phyloP scores from a whole-genome alignment of 768 basidiomycete genomes.

The Roridomyces roridus region DNA sequence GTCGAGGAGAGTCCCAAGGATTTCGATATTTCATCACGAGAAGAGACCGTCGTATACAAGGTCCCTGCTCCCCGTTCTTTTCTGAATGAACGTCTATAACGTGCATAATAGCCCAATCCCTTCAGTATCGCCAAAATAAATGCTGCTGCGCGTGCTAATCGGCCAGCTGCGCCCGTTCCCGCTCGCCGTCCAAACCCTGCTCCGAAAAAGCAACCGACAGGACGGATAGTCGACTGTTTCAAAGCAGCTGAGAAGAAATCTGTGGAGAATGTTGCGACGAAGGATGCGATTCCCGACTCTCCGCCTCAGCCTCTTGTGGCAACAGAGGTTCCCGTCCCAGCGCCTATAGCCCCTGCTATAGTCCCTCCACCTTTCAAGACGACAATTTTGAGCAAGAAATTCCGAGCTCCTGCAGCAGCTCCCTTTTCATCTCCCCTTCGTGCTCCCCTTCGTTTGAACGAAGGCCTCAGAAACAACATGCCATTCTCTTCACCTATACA shows the following conservation, averaged over 20 bases:
- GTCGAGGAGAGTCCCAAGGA: slow-evolving; percentile 46
- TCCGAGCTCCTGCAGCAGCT: neutral
- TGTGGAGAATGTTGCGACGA: neutral
- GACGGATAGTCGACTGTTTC: slow-evolving; percentile 51
- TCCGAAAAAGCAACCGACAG: slow-evolving; percentile 4
- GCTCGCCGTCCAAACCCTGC: neutral
- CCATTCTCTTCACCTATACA: slow-evolving; percentile 14
- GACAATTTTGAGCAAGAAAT: slow-evolving; percentile 1
- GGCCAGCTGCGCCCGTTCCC: neutral
- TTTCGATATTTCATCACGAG: slow-evolving; percentile 64
- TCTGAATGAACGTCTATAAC: no score
- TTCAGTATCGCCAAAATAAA: slow-evolving; percentile 85
- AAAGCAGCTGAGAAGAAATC: slow-evolving; percentile 31
- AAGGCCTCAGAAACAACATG: neutral
- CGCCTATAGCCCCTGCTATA: slow-evolving; percentile 1
- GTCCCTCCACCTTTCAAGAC: neutral
- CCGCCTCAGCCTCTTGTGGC: no score
- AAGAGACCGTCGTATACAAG: slow-evolving; percentile 68
- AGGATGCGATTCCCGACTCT: neutral
- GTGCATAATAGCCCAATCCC: no score
- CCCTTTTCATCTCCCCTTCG: slow-evolving; percentile 10
- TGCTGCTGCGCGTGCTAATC: slow-evolving; percentile 56
- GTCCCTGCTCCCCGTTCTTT: no score
- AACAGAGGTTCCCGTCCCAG: neutral
- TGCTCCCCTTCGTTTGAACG: neutral